Evolutionary conservation across 352 stramenopile genomes (phyloP).

Genomic region (Bremia lactucae): DNA sequence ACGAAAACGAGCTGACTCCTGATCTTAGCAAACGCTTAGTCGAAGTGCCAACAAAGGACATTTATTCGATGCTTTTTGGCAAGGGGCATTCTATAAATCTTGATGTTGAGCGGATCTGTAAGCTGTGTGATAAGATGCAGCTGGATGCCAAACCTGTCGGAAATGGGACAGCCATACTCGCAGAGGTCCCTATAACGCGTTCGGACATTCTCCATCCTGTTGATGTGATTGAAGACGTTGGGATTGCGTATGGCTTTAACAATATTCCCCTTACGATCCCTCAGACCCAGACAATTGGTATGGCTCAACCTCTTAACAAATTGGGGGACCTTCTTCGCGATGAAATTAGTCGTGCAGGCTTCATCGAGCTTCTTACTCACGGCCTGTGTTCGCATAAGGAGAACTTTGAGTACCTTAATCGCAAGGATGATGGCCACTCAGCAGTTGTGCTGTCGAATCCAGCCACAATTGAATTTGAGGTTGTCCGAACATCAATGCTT

Average conservation of each 20-base stretch:
- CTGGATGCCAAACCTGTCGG: conserved; percentile 75
- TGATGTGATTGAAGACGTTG: conserved; percentile 99
- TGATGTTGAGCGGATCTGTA: conserved; percentile 80
- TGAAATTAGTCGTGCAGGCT: conserved; percentile 96
- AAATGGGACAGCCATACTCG: conserved; percentile 72
- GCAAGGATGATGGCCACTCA: conserved; percentile 60
- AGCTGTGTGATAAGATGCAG: conserved; percentile 98
- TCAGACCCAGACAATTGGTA: conserved; percentile 91
- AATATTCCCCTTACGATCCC: conserved; percentile 96
- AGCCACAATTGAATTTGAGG: conserved; percentile 98
- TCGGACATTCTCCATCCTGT: conserved; percentile 97
- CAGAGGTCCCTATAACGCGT: conserved; percentile 94
- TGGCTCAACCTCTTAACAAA: conserved; percentile 95
- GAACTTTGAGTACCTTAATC: conserved; percentile 94
- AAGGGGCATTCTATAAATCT: conserved; percentile 68
- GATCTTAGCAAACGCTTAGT: conserved; percentile 87
- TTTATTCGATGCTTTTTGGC: conserved; percentile 84
- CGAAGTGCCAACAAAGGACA: conserved; percentile 76
- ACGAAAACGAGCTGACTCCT: conserved; percentile 81
- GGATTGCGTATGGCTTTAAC: conserved; percentile 99
- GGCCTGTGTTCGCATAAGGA: conserved; percentile 95
- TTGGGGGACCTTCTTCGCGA: conserved; percentile 95
- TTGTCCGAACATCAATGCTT: conserved; percentile 97
- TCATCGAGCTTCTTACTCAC: conserved; percentile 97
- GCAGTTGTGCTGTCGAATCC: conserved; percentile 97